A percentile compares a stretch with the other conserved stretches of the same genome.
phyloP scores from a whole-genome alignment of 176 grass and related monocot genomes.

The Eremochloa ophiuroides region DNA sequence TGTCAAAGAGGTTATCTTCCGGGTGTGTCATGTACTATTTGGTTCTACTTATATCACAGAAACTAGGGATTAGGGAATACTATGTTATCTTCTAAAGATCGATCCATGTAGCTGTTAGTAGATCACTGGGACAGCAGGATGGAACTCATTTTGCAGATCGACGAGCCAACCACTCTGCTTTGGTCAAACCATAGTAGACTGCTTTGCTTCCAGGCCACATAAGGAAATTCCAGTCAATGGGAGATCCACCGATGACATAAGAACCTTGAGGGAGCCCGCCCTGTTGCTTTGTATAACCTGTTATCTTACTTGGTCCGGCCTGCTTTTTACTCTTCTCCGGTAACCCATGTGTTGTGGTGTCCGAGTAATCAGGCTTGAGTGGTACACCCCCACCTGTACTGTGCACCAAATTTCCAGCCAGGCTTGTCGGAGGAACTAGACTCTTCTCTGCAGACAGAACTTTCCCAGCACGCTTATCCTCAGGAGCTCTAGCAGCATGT shows the following conservation, averaged over 20 bases:
- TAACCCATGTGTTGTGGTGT: slow-evolving; percentile 12
- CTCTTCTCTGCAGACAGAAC: slow-evolving; percentile 9
- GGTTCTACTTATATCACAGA: slow-evolving; percentile 2
- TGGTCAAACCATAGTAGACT: slow-evolving; percentile 59
- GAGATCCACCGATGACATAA: slow-evolving; percentile 82
- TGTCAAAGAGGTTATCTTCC: not conserved
- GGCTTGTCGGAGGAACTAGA: slow-evolving; percentile 14
- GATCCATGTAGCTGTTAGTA: not conserved
- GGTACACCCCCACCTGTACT: slow-evolving; percentile 11
- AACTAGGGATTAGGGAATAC: not conserved
- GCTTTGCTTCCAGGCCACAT: slow-evolving; percentile 59
- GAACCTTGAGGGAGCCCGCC: slow-evolving; percentile 43
- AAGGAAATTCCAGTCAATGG: slow-evolving; percentile 79
- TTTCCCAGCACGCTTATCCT: slow-evolving; percentile 12
- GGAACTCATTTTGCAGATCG: slow-evolving; percentile 31
- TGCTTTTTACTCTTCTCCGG: not conserved
- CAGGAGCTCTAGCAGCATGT: not conserved
- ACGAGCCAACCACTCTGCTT: slow-evolving; percentile 42
- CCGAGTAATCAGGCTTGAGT: slow-evolving; percentile 20
- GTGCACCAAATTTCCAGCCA: slow-evolving; percentile 12
- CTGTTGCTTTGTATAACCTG: slow-evolving; percentile 33
- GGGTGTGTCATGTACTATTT: not conserved
- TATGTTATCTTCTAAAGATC: slow-evolving; percentile 13
- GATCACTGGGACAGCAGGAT: not conserved
- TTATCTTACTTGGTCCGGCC: slow-evolving; percentile 3